Evolutionary conservation across 495 filamentous ascomycete species (phyloP), one percentile per base, ranked within the genome.

Genomic region (Sporormia fimetaria): DNA sequence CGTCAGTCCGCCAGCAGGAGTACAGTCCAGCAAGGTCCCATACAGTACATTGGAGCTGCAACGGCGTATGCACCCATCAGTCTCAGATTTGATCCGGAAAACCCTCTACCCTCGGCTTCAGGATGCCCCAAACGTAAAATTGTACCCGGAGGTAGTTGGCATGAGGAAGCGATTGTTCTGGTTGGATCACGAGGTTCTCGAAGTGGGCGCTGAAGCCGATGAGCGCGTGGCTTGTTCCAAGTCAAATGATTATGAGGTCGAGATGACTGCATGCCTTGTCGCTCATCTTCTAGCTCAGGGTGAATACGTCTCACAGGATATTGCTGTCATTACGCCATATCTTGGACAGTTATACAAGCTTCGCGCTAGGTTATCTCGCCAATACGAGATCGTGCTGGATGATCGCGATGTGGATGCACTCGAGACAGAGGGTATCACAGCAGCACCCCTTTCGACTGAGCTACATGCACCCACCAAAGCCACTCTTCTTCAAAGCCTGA

Each of bases 261-360:
- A 77, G 1, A 75, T 90, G 70, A 67, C 68, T 0, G 62, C 67
- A 25, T 65, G 74, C 7, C 59, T 92, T 1, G 76, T 90, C 2
- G 68, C 67, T 2, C 82, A 93, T 57, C 66, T 93, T 6, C 61
- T 83, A n/a, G 63, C 63, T 1, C 83, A 92, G 50, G 79, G 81
- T 3, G 51, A 50, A 1, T 88, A 88, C 47, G n/a, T 52, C 24
- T 59, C 52, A 1, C 64, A 67, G 0, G 81, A 92, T 34, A 87
- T 93, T 55, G 81, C 83, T 2, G 74, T 93, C 6, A 47, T 92
- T 1, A 87, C 83, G 1, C 85, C 83, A 0, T 90, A 90, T 52
- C 58, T 75, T 0, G 78, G 80, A 7, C 84, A 93, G 51, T 61
- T 92, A 5, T 67, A 72, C 21, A 71, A 68, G 25, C 63, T 90